These are phyloP conservation scores for Tuber indicum DNA, from an alignment of 495 filamentous ascomycete genomes.

Conservation along the genomic window DNA sequence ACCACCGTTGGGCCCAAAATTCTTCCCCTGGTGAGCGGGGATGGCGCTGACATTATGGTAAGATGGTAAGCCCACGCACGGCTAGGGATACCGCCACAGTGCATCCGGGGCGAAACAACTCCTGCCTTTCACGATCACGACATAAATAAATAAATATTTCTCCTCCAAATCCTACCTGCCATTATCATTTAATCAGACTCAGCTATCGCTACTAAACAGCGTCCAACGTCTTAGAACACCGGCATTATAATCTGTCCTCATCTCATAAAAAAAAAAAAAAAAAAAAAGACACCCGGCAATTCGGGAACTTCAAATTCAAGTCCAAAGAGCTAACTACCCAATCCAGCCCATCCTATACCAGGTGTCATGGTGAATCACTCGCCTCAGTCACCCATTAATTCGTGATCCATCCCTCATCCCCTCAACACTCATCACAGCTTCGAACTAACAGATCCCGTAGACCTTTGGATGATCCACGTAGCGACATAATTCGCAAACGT, in stretches of 20 bases:
- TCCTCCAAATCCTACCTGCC: not conserved
- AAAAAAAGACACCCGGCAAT: not conserved
- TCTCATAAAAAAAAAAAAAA: not conserved
- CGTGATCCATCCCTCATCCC: not conserved
- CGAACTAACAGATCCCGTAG: constrained; percentile 15
- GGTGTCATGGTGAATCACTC: constrained; percentile 5
- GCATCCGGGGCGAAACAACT: not conserved
- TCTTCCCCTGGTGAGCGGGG: not conserved
- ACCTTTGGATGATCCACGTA: constrained; percentile 62
- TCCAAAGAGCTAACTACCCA: not conserved
- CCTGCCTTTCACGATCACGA: not conserved
- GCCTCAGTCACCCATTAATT: not conserved
- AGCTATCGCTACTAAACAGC: not conserved
- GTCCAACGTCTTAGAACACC: not conserved
- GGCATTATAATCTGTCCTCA: not conserved
- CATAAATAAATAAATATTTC: not conserved
- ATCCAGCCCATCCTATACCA: not conserved
- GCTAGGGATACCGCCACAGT: not conserved
- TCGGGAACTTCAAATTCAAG: not conserved
- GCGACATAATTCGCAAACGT: constrained; percentile 64
- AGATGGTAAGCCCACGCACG: not conserved
- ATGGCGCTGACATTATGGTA: not conserved
- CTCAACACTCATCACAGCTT: constrained; percentile 16
- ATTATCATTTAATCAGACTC: not conserved
- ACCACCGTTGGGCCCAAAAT: not conserved